Evolutionary conservation across 2,329 filamentous ascomycete species (phyloP).

Genomic region (Aspergillus bombycis): DNA sequence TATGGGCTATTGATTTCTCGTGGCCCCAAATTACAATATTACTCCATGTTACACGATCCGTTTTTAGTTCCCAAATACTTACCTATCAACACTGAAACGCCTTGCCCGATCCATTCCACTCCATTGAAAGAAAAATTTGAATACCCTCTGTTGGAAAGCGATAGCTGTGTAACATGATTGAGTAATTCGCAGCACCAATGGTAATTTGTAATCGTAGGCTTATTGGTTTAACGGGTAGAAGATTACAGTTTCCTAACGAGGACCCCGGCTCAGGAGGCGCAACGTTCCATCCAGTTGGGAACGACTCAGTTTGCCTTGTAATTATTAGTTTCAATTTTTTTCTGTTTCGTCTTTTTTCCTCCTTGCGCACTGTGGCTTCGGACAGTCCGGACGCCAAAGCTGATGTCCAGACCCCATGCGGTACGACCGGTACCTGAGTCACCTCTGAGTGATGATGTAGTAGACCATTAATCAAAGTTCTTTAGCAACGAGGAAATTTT

Average conservation of each 20-base stretch:
- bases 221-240: slow-evolving; percentile 5
- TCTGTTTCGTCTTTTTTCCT: background rate
- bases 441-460: background rate
- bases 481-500: background rate
- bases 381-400: background rate
- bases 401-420: background rate
- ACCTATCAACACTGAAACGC: background rate
- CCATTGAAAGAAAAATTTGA: background rate
- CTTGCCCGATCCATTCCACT: background rate
- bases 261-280: slow-evolving; percentile 27
- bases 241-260: slow-evolving; percentile 14
- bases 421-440: slow-evolving; percentile 4
- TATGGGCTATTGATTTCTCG: no score
- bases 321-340: slow-evolving; percentile 11
- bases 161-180: slow-evolving; percentile 1
- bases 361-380: background rate
- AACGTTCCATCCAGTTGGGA: slow-evolving; percentile 34
- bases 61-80: background rate
- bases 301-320: slow-evolving; percentile 8
- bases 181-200: background rate
- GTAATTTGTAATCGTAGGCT: slow-evolving; percentile 2
- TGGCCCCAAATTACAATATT: background rate
- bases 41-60: background rate
- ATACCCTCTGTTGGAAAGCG: background rate
- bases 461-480: background rate